Conservation (phyloP, 805 yeast species). For the Osmozyma mogii region DNA sequence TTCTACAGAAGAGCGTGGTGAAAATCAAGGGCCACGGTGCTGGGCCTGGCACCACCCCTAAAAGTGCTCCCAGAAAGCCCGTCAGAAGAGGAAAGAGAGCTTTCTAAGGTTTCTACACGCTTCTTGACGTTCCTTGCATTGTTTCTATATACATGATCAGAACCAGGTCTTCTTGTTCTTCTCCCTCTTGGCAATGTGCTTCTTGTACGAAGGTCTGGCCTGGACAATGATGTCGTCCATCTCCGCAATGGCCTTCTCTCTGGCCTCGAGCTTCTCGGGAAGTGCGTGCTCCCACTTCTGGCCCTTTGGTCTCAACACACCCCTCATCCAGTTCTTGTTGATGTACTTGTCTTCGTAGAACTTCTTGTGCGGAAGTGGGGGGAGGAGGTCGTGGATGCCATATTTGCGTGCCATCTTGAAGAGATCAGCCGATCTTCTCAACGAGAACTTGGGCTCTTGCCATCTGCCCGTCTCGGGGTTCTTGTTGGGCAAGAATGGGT, state of each 20-base stretch:
- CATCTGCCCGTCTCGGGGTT: conserved; percentile 74
- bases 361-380: conserved; percentile 55
- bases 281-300: conserved; percentile 69
- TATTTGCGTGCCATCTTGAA: conserved; percentile 74
- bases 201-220: conserved; percentile 44
- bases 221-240: conserved; percentile 61
- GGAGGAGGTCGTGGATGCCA: conserved; percentile 75
- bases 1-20: conserved; percentile 45
- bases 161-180: conserved; percentile 31
- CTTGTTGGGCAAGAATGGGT: conserved; percentile 81
- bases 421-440: conserved; percentile 75
- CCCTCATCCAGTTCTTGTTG: conserved; percentile 62
- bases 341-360: conserved; percentile 75
- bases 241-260: conserved; percentile 56
- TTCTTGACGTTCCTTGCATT: too few relatives aligned
- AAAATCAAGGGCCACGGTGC: conserved; percentile 37
- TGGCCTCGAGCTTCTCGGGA: conserved; percentile 49
- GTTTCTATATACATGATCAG: conserved; percentile 1
- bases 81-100: conserved; percentile 9
- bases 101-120: too few relatives aligned
- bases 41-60: too few relatives aligned
- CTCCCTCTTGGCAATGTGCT: conserved; percentile 30
- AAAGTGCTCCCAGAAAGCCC: conserved; percentile 11
- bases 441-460: conserved; percentile 72
- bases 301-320: conserved; percentile 72